Percentiles rank a stretch among this genome's conserved stretches.
Conservation (phyloP, 305 asterid genomes). For the Plantago lanceolata region DNA sequence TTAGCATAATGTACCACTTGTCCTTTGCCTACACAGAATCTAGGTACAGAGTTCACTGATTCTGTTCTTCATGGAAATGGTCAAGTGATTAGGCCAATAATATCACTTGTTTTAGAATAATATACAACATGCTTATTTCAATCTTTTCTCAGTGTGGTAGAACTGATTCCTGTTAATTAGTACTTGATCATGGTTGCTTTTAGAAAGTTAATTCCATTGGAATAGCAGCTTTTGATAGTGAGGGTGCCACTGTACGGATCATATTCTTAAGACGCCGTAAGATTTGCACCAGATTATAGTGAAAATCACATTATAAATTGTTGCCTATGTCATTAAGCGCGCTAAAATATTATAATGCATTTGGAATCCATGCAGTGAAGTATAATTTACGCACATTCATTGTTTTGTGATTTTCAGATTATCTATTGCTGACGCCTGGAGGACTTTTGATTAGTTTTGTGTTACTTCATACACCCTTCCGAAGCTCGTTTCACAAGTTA, state of each 20-base stretch:
- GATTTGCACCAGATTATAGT: background rate
- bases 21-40: background rate
- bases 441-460: too few relatives aligned
- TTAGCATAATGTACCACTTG: background rate
- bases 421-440: background rate
- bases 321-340: background rate
- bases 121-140: slow-evolving; percentile 21
- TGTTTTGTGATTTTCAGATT: background rate
- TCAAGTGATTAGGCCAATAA: slow-evolving; percentile 27
- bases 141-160: slow-evolving; percentile 19
- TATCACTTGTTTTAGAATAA: slow-evolving; percentile 32
- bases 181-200: slow-evolving; percentile 27
- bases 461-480: background rate
- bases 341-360: background rate
- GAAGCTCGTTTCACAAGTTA: background rate
- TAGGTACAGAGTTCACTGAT: background rate
- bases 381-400: background rate
- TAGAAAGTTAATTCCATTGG: slow-evolving; percentile 15
- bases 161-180: slow-evolving; percentile 32
- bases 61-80: background rate
- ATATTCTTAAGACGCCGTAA: background rate
- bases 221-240: background rate
- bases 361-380: background rate
- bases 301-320: background rate
- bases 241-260: slow-evolving; percentile 1